Evolutionary conservation across 768 basidiomycete species (phyloP).

Genomic region (Leccinellum rugosiceps): DNA sequence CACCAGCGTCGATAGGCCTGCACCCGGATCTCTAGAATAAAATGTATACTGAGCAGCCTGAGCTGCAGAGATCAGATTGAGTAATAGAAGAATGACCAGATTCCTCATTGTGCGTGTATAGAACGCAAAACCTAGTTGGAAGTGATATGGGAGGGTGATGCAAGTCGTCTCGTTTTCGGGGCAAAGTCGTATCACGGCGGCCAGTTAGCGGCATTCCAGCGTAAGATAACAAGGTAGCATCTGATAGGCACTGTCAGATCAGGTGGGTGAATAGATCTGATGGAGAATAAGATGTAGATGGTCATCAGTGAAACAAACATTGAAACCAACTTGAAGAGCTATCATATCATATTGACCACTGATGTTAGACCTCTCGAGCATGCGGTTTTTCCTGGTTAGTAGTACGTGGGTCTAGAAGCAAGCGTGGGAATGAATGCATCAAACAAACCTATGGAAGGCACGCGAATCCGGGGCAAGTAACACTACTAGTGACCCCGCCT

Average conservation of each 20-base stretch:
- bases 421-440: too few relatives aligned
- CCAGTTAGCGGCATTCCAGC: too few relatives aligned
- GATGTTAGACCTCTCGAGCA: too few relatives aligned
- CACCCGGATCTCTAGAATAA: neutral
- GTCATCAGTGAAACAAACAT: neutral
- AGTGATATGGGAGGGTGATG: neutral
- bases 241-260: too few relatives aligned
- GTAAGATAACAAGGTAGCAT: too few relatives aligned
- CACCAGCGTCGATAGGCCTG: conserved; percentile 23
- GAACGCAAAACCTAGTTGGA: neutral
- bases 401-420: too few relatives aligned
- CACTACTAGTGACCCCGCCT: too few relatives aligned
- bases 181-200: neutral
- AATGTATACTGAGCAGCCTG: conserved; percentile 10
- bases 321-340: neutral
- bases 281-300: neutral
- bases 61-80: conserved; percentile 7
- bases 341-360: too few relatives aligned
- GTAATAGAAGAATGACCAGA: neutral
- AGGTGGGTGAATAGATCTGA: neutral
- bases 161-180: neutral
- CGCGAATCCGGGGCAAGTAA: too few relatives aligned
- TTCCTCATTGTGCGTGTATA: conserved; percentile 9
- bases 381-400: too few relatives aligned
- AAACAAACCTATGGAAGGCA: too few relatives aligned